phyloP scores from a whole-genome alignment of 495 filamentous ascomycete species.

The Neurospora discreta region DNA sequence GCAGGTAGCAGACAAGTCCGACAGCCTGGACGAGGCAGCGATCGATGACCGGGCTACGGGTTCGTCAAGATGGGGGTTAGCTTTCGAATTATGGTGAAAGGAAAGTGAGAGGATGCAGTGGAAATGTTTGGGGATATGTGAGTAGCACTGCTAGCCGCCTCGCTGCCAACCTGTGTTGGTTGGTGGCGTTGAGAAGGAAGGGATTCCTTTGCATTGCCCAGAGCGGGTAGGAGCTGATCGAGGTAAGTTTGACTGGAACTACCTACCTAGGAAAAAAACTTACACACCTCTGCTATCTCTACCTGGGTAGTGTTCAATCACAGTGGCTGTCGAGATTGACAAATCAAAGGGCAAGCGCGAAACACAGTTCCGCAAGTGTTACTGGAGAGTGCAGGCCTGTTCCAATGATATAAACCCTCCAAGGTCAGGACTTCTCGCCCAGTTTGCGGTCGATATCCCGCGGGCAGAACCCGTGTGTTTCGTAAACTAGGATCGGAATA shows the following conservation, averaged over 20 bases:
- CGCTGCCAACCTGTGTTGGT: neutral
- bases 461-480: neutral
- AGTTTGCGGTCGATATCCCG: neutral
- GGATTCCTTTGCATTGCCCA: neutral
- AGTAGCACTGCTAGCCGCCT: neutral
- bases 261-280: neutral
- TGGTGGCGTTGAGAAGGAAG: neutral
- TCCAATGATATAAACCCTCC: neutral
- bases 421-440: neutral
- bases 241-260: neutral
- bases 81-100: neutral
- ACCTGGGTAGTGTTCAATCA: neutral
- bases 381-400: neutral
- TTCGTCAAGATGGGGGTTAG: neutral
- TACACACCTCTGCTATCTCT: neutral
- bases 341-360: slow-evolving; percentile 6
- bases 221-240: neutral
- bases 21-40: neutral
- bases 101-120: neutral
- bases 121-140: neutral
- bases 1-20: neutral
- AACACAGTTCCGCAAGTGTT: slow-evolving; percentile 9
- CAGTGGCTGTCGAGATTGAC: neutral
- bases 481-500: neutral
- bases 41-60: neutral